Percentiles rank a stretch among this genome's conserved stretches.
These are phyloP conservation scores for Fusarium tjaetaba DNA, from an alignment of 2,329 filamentous ascomycete genomes.

Conservation along the genomic window DNA sequence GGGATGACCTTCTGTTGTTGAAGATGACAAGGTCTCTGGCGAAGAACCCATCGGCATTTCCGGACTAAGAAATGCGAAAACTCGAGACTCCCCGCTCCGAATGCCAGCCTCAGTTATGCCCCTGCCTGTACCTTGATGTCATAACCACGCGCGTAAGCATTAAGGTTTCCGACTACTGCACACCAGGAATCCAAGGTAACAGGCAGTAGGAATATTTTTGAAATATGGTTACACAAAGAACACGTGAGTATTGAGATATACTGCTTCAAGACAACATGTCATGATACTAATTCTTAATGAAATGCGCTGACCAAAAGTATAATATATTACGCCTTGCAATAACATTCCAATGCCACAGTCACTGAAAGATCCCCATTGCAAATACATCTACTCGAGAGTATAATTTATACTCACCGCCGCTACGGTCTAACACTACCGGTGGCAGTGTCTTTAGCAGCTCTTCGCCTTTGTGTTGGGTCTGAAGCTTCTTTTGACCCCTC, in stretches of 20 bases:
- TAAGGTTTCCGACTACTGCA: not conserved
- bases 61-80: not conserved
- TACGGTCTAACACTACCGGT: fast-evolving
- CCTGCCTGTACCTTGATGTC: not conserved
- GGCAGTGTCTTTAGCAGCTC: not conserved
- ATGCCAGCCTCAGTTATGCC: not conserved
- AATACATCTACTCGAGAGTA: fast-evolving
- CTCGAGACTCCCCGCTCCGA: not conserved
- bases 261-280: too few relatives aligned
- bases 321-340: fast-evolving
- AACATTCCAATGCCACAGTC: fast-evolving
- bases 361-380: too few relatives aligned
- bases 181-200: fast-evolving
- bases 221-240: too few relatives aligned
- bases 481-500: not conserved
- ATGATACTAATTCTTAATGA: too few relatives aligned
- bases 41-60: fast-evolving
- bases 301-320: fast-evolving
- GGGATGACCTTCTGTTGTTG: too few relatives aligned
- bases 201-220: too few relatives aligned
- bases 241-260: too few relatives aligned
- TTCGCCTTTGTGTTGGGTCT: not conserved
- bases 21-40: not conserved
- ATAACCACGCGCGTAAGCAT: not conserved
- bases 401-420: fast-evolving